Base-by-base conservation (phyloP, 2,329 filamentous ascomycete genomes). In the Venturia aucupariae region DNA sequence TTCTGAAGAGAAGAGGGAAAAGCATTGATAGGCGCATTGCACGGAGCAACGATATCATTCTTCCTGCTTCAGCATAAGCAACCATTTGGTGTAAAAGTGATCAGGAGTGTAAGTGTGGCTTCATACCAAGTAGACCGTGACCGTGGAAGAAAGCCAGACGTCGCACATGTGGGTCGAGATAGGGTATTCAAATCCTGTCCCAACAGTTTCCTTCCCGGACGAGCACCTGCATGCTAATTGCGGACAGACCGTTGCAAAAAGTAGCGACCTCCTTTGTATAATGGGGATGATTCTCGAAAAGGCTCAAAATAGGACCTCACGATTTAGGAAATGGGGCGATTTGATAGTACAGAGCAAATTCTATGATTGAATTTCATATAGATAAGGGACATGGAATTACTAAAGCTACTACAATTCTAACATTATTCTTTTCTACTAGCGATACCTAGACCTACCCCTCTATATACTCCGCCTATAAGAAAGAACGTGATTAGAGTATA, bases 11-110 rank as follows among this genome's bases (percentile, higher is more conserved):
- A 35, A 35, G 27, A 57, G 51, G 51, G 51, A 19, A 57, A 32
- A 57, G 51, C 51, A 22, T 38, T 57, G 19, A 30, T 57, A 30
- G 51, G 51, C 8, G 30, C 51, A n/a, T 13, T 13, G 32, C 51
- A 57, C 30, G 59, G 59, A 27, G 24, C 30, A 42, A 32, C 59
- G 19, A 42, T 61, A 27, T 39, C 32, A 6, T 61, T 27, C 15
- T 61, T 61, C 15, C 15, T 61, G 30, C 11, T 42, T n/a, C 59
- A 61, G 59, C 59, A 61, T 39, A 61, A 61, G 32, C 30, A 61
- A 39, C 32, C n/a, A 27, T 61, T 61, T 61, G 59, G 59, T 2
- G 32, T 27, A 22, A 61, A 42, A 61, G 24, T 6, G 10, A 42
- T 61, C 38, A 61, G 8, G 11, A 61, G 38, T 13, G 8, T 61